Evolutionary conservation across 257 asterid genomes (phyloP), one percentile per base, ranked within the genome.

Genomic region (Vinca minor): DNA sequence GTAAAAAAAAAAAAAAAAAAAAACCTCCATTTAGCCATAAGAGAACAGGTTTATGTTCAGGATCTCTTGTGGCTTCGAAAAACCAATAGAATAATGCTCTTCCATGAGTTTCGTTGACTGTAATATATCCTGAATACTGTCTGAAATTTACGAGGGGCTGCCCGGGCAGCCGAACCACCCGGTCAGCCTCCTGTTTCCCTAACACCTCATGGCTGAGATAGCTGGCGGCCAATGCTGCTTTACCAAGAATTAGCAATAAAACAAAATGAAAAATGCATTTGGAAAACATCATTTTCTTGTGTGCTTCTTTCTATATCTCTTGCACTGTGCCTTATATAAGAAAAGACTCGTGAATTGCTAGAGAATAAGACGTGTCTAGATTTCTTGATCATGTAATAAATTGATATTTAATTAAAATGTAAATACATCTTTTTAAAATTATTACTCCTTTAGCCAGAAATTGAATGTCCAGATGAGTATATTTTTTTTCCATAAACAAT

Each of bases 31-130:
- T 69, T 26, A 62, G 68, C 74, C 74, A 69, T 2, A 69, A 38
- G 25, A 69, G 50, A 35, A 69, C 34, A 8, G 74, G 74, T 34
- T 62, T 62, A 15, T 69, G 18, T 5, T 63, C 11, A 13, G 69
- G 64, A 20, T 69, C 31, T 44, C 64, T 20, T 4, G 56, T 62
- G 44, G 74, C 74, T 55, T 69, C 74, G 17, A 69, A 69, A 35
- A 69, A 69, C 74, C 74, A 69, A 54, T 69, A 69, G 23, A 69
- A 62, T 47, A 69, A 15, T 25, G 74, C 74, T 52, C 74, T 69
- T 36, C 74, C 74, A 44, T 69, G 74, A 26, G 52, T 69, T 44
- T 61, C 25, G 23, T 62, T 69, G 34, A 69, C 73, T 2, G 67
- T 69, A 3, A 69, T 57, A 29, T 69, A 69, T 1, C 73, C 73